A percentile compares a stretch with the other conserved stretches of the same genome.
Conservation (phyloP, 805 yeast species). For the Nakazawaea ernobii region DNA sequence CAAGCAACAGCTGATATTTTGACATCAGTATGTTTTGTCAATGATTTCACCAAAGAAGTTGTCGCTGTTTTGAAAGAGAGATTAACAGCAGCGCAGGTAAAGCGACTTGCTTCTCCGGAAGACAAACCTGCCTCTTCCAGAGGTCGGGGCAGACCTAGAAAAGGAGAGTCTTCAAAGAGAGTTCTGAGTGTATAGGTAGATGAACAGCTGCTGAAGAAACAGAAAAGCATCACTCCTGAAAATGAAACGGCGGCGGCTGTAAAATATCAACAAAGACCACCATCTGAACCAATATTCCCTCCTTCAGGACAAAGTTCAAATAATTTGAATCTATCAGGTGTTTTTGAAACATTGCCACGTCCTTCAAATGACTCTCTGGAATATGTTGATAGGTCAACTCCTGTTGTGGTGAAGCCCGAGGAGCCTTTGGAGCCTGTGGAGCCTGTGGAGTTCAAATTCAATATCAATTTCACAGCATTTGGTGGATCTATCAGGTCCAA, state of each 20-base stretch:
- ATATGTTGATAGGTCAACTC: neutral
- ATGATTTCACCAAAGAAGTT: neutral
- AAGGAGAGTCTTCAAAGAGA: neutral
- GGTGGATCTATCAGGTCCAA: conserved; percentile 34
- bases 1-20: neutral
- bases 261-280: neutral
- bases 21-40: neutral
- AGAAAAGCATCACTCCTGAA: neutral
- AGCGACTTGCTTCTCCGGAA: neutral
- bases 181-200: neutral
- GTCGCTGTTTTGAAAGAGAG: neutral
- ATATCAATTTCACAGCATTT: neutral
- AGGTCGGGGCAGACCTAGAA: conserved; percentile 6
- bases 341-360: neutral
- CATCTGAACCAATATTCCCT: neutral
- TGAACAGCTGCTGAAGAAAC: neutral
- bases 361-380: neutral
- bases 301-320: neutral
- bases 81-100: conserved; percentile 4
- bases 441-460: neutral
- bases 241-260: too few relatives aligned
- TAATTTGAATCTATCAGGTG: neutral
- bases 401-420: neutral
- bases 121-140: neutral
- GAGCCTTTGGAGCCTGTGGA: too few relatives aligned